Conservation (phyloP, 202 grass and related monocot genomes). For the Panicum hallii region DNA sequence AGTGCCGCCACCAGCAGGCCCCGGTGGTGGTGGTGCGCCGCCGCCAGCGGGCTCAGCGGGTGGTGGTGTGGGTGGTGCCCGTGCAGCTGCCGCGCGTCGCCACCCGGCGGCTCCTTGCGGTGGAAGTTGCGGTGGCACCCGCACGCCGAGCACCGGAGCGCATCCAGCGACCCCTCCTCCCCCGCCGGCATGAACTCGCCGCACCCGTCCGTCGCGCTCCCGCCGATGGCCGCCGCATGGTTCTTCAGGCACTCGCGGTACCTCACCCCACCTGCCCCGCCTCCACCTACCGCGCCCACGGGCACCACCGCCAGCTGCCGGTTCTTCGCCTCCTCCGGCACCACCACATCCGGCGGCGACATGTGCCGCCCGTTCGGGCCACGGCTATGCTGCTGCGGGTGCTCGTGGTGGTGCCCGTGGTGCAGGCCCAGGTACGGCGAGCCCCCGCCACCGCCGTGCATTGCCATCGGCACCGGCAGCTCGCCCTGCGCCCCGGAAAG, state of each 20-base stretch:
- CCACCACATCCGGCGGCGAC: slow-evolving; percentile 40
- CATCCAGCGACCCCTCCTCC: slow-evolving; percentile 86
- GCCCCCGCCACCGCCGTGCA: slow-evolving; percentile 57
- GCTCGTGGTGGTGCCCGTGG: slow-evolving; percentile 50
- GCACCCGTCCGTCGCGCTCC: slow-evolving; percentile 92
- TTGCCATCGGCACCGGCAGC: slow-evolving; percentile 89
- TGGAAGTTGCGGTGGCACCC: slow-evolving; percentile 98
- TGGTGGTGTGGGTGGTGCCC: slow-evolving; percentile 17
- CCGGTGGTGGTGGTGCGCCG: slow-evolving; percentile 45
- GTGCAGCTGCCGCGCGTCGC: neutral
- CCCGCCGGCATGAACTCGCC: slow-evolving; percentile 99
- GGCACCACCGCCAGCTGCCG: slow-evolving; percentile 38
- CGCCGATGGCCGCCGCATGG: slow-evolving; percentile 92
- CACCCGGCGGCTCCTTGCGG: slow-evolving; percentile 60
- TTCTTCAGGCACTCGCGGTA: slow-evolving; percentile 99
- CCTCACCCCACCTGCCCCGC: slow-evolving; percentile 36
- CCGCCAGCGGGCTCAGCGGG: slow-evolving; percentile 40
- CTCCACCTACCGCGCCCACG: slow-evolving; percentile 23
- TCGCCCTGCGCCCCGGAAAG: slow-evolving; percentile 84
- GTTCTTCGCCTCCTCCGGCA: slow-evolving; percentile 50
- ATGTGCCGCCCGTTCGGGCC: slow-evolving; percentile 42
- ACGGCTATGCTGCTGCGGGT: slow-evolving; percentile 38
- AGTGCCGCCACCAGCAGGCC: slow-evolving; percentile 55
- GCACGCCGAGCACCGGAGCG: slow-evolving; percentile 89
- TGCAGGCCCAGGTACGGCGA: slow-evolving; percentile 56